Percentiles rank a stretch among this genome's conserved stretches.
Conservation (phyloP, 371 early-diverging fungal species). For the Lichtheimia ramosa region DNA sequence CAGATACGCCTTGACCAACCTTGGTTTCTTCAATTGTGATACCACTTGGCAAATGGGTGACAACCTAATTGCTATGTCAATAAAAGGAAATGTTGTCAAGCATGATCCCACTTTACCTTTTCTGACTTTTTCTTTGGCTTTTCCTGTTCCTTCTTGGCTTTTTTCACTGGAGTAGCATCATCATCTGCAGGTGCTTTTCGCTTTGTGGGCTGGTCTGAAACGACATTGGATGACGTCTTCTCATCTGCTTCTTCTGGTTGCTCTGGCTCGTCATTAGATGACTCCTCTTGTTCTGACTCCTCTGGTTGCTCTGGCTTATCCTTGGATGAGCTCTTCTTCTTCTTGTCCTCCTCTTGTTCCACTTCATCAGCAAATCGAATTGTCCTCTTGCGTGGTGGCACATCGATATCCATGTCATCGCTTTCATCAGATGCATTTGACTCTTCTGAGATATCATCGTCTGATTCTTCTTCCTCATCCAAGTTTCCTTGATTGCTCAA, state of each 20-base stretch:
- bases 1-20: slow-evolving; percentile 72
- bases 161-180: slow-evolving; percentile 4
- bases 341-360: slow-evolving; percentile 12
- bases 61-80: background rate
- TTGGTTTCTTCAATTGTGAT: slow-evolving; percentile 80
- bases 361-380: slow-evolving; percentile 4
- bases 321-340: background rate
- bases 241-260: background rate
- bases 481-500: slow-evolving; percentile 2
- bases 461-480: slow-evolving; percentile 5
- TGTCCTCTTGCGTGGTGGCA: slow-evolving; percentile 5
- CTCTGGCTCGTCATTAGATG: slow-evolving; percentile 8
- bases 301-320: slow-evolving; percentile 5
- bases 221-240: too few species aligned
- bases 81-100: background rate
- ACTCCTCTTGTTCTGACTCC: slow-evolving; percentile 13
- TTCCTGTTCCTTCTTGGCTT: slow-evolving; percentile 6
- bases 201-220: background rate
- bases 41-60: slow-evolving; percentile 44
- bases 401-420: slow-evolving; percentile 1
- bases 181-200: slow-evolving; percentile 3
- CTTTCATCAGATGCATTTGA: slow-evolving; percentile 10
- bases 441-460: slow-evolving; percentile 11
- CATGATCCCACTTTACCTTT: too few species aligned
- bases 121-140: background rate